Percentiles rank a stretch among this genome's conserved stretches.
Conservation (phyloP, 148 eudicot genomes). For the Pharnaceum exiguum region DNA sequence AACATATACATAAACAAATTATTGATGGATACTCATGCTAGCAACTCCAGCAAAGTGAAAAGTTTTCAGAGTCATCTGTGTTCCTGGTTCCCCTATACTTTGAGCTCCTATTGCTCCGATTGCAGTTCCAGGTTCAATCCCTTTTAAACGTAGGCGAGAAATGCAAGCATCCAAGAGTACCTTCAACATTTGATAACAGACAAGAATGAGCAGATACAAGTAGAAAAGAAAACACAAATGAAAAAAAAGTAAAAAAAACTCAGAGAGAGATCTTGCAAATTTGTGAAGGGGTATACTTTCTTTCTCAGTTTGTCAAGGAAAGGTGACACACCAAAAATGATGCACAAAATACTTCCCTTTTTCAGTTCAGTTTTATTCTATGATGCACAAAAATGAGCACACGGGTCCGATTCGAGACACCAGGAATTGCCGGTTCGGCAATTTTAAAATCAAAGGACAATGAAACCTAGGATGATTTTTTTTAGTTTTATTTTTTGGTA, state of each 20-base stretch:
- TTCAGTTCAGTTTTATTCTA: no score
- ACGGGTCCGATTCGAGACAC: no score
- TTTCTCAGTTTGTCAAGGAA: no score
- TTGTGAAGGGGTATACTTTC: no score
- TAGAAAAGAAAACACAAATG: neutral
- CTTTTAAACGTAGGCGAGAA: constrained; percentile 71
- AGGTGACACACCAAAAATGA: no score
- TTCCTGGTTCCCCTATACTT: constrained; percentile 98
- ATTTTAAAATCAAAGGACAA: no score
- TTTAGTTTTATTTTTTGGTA: no score
- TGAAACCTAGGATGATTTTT: no score
- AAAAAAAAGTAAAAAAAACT: neutral
- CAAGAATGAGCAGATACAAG: neutral
- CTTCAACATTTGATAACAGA: constrained; percentile 26
- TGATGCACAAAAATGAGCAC: no score
- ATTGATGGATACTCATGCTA: constrained; percentile 92
- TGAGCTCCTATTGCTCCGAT: constrained; percentile 99
- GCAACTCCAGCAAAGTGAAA: constrained; percentile 99
- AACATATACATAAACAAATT: constrained; percentile 4
- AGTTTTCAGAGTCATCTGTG: constrained; percentile 97
- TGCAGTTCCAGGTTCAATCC: constrained; percentile 86
- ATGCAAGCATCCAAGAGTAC: constrained; percentile 74
- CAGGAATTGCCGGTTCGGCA: no score
- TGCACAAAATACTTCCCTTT: no score
- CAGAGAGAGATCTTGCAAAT: no score